phyloP scores from a whole-genome alignment of 352 stramenopile species.

The Globisporangium emineosum region DNA sequence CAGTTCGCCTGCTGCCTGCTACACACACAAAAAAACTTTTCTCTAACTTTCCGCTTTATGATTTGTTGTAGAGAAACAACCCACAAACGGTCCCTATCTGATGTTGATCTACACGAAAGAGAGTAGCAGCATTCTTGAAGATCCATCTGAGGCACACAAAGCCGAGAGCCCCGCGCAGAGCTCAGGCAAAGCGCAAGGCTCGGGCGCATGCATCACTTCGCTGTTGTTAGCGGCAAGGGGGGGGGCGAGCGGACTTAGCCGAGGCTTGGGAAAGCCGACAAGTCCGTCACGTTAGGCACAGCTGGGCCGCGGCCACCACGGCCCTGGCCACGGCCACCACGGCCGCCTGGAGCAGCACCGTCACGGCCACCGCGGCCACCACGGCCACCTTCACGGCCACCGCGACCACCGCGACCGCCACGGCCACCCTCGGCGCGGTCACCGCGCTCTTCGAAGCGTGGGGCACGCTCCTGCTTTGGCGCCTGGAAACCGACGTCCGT shows the following conservation, averaged over 20 bases:
- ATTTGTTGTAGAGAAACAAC: constrained; percentile 30
- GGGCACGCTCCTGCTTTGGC: constrained; percentile 54
- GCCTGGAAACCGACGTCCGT: constrained; percentile 84
- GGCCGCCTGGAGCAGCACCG: constrained; percentile 22
- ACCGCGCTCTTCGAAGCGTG: constrained; percentile 58
- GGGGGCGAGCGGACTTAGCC: constrained; percentile 45
- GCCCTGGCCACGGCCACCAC: constrained; percentile 44
- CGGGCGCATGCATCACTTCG: constrained; percentile 49
- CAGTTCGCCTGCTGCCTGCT: constrained; percentile 9
- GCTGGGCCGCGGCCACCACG: constrained; percentile 25
- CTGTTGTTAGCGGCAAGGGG: constrained; percentile 14
- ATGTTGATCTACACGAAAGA: constrained; percentile 53
- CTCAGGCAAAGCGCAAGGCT: constrained; percentile 29
- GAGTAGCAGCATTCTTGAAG: constrained; percentile 25
- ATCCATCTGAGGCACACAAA: constrained; percentile 6
- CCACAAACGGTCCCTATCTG: constrained; percentile 63
- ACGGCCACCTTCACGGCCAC: constrained; percentile 43
- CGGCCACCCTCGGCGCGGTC: constrained; percentile 39
- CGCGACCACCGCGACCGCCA: constrained; percentile 45
- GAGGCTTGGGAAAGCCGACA: constrained; percentile 84
- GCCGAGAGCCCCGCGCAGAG: constrained; percentile 7
- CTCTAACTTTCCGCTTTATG: constrained; percentile 66
- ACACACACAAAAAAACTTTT: constrained; percentile 34
- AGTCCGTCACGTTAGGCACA: constrained; percentile 76
- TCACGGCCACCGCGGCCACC: constrained; percentile 31